phyloP scores from a whole-genome alignment of 2,329 filamentous ascomycete species.

The Alternaria panax region DNA sequence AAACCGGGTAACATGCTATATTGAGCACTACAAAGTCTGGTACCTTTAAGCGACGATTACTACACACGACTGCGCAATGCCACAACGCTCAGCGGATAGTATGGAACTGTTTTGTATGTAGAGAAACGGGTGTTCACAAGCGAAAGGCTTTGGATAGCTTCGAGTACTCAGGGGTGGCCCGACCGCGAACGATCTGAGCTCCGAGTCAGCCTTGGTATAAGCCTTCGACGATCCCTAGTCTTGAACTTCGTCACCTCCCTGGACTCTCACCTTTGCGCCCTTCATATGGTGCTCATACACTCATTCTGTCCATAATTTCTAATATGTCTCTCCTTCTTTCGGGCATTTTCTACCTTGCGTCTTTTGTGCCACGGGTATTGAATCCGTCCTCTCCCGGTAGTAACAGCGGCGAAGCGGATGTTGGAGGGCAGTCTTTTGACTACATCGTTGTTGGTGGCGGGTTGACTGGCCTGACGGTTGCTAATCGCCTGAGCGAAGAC shows the following conservation, averaged over 20 bases:
- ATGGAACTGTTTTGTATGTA: background rate
- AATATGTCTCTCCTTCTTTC: slow-evolving; percentile 21
- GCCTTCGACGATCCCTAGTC: slow-evolving; percentile 5
- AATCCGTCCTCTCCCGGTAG: background rate
- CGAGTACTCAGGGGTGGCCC: slow-evolving; percentile 8
- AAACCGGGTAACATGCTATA: background rate
- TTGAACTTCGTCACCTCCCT: background rate
- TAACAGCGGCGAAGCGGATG: slow-evolving; percentile 17
- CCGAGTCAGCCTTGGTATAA: slow-evolving; percentile 4
- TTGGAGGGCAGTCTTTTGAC: slow-evolving; percentile 36
- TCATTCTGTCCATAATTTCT: slow-evolving; percentile 1
- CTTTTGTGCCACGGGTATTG: slow-evolving; percentile 23
- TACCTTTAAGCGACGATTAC: background rate
- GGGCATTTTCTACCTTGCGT: slow-evolving; percentile 21
- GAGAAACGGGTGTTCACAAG: background rate
- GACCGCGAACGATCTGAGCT: background rate
- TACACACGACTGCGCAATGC: background rate
- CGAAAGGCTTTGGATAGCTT: background rate
- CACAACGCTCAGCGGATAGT: background rate
- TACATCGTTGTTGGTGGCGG: slow-evolving; percentile 45
- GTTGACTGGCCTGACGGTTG: slow-evolving; percentile 40
- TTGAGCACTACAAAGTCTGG: background rate
- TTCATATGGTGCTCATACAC: slow-evolving; percentile 4
- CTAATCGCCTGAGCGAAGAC: slow-evolving; percentile 42
- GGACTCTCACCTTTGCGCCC: slow-evolving; percentile 1